Percentiles rank a stretch among this genome's conserved stretches.
Conservation (phyloP, 2,329 filamentous ascomycete species). For the Neopestalotiopsis sp. region DNA sequence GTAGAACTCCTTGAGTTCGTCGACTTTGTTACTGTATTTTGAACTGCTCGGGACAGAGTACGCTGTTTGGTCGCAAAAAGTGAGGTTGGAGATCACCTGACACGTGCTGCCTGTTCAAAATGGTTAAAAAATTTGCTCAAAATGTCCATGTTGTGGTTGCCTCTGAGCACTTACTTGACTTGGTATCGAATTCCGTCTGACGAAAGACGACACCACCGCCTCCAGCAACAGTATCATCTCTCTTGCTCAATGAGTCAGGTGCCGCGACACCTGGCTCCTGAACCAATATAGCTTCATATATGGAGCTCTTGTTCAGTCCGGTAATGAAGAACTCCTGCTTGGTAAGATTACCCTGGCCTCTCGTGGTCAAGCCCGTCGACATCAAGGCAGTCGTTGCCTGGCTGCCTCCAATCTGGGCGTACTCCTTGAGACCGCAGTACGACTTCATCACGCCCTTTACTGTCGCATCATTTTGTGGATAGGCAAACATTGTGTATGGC, state of each 20-base stretch:
- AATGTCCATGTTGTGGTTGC: background rate
- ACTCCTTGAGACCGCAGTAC: constrained; percentile 76
- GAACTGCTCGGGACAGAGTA: constrained; percentile 88
- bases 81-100: constrained; percentile 82
- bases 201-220: constrained; percentile 80
- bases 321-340: constrained; percentile 89
- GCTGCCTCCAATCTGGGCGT: constrained; percentile 65
- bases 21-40: constrained; percentile 55
- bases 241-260: constrained; percentile 43
- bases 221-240: constrained; percentile 60
- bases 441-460: constrained; percentile 77
- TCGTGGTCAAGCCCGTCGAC: constrained; percentile 69
- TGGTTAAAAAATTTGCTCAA: background rate
- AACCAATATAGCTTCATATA: constrained; percentile 77
- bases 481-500: constrained; percentile 81
- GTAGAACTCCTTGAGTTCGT: constrained; percentile 73
- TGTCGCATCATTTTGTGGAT: constrained; percentile 61
- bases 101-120: constrained; percentile 52
- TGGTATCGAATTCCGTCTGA: constrained; percentile 76
- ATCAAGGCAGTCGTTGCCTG: constrained; percentile 44
- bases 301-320: constrained; percentile 72
- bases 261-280: constrained; percentile 44
- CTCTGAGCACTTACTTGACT: constrained; percentile 64
- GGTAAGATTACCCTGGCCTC: constrained; percentile 68
- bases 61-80: constrained; percentile 85